Conservation (phyloP, 352 stramenopile species). For the Nothophytophthora sp. region DNA sequence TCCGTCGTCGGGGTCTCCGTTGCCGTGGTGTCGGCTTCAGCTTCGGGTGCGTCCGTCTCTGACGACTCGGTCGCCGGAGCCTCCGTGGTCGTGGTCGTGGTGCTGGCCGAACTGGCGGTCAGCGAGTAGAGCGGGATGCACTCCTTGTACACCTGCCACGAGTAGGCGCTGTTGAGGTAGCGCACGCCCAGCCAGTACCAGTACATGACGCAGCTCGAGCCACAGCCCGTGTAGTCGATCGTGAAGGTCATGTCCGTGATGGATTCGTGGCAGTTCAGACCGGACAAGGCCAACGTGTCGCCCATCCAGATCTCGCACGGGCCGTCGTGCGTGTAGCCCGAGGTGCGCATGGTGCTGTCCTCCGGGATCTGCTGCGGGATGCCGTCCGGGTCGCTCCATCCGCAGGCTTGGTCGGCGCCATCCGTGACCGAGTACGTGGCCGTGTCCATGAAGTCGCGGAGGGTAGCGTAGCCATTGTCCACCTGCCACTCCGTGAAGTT, state of each 20-base stretch:
- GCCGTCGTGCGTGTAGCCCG: slow-evolving; percentile 45
- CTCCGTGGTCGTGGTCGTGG: slow-evolving; percentile 1
- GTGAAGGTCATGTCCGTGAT: slow-evolving; percentile 28
- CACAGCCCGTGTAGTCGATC: slow-evolving; percentile 34
- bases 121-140: slow-evolving; percentile 33
- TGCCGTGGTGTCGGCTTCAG: background rate
- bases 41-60: slow-evolving; percentile 6
- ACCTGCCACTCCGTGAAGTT: slow-evolving; percentile 45
- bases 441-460: slow-evolving; percentile 45
- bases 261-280: slow-evolving; percentile 34
- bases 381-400: slow-evolving; percentile 26
- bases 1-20: slow-evolving; percentile 2
- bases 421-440: slow-evolving; percentile 32
- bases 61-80: slow-evolving; percentile 7
- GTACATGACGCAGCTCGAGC: slow-evolving; percentile 33
- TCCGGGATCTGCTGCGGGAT: slow-evolving; percentile 34
- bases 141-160: slow-evolving; percentile 55
- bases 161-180: slow-evolving; percentile 30
- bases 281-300: slow-evolving; percentile 28
- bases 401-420: slow-evolving; percentile 33
- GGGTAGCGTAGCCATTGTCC: slow-evolving; percentile 41
- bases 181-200: slow-evolving; percentile 42
- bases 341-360: slow-evolving; percentile 33
- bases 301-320: slow-evolving; percentile 49
- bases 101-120: background rate